A percentile compares a stretch with the other conserved stretches of the same genome.
These are phyloP conservation scores for Nannizziopsis barbatae DNA, from an alignment of 2,329 filamentous ascomycete genomes.

Conservation along the genomic window DNA sequence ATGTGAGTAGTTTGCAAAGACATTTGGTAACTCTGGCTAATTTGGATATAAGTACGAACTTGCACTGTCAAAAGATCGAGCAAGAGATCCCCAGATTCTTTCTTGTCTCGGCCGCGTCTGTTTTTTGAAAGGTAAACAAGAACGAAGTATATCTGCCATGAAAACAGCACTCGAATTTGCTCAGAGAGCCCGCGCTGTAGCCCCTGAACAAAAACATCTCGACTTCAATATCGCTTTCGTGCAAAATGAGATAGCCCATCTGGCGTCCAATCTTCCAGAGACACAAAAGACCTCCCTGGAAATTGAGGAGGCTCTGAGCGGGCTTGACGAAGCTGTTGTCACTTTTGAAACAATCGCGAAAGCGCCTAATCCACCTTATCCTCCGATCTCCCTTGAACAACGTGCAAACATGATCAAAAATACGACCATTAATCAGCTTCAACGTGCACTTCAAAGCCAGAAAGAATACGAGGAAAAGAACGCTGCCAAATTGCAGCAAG, in stretches of 20 bases:
- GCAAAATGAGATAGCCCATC: constrained; percentile 82
- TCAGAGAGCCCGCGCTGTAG: constrained; percentile 57
- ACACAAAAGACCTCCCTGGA: constrained; percentile 66
- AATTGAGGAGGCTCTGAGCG: constrained; percentile 65
- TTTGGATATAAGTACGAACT: constrained; percentile 57
- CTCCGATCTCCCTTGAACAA: constrained; percentile 79
- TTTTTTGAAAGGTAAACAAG: constrained; percentile 65
- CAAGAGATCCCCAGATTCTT: constrained; percentile 66
- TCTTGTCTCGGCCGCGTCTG: constrained; percentile 81
- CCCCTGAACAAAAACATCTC: constrained; percentile 76
- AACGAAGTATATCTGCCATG: constrained; percentile 51
- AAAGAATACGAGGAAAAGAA: constrained; percentile 90
- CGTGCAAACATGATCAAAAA: constrained; percentile 96
- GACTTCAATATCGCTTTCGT: constrained; percentile 98
- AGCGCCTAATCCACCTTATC: constrained; percentile 66
- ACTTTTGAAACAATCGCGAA: constrained; percentile 50
- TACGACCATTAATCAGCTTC: constrained; percentile 84
- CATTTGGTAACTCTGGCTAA: constrained; percentile 5
- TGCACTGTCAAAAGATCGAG: constrained; percentile 66
- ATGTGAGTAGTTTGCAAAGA: constrained; percentile 30
- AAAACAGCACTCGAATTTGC: constrained; percentile 55
- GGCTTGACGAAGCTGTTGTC: constrained; percentile 76
- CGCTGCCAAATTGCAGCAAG: constrained; percentile 71
- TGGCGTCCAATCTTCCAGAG: constrained; percentile 64
- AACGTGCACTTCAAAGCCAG: constrained; percentile 72